Evolutionary conservation across 352 stramenopile species (phyloP).

Genomic region (Phytophthora pseudosyringae): DNA sequence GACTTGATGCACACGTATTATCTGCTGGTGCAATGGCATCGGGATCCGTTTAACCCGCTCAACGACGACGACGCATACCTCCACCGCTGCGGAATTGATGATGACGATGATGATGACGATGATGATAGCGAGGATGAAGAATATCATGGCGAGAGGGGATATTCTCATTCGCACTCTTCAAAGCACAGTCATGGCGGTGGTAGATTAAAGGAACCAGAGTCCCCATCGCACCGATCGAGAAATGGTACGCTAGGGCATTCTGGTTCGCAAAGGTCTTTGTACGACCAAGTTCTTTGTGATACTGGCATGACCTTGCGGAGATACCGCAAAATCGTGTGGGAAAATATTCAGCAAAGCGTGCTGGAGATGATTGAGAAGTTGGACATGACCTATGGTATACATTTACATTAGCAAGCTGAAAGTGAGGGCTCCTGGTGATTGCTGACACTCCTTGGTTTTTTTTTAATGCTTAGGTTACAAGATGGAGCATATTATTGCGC

Average conservation of each 20-base stretch:
- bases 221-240: conserved; percentile 37
- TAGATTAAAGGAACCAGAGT: conserved; percentile 22
- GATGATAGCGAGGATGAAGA: conserved; percentile 63
- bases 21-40: conserved; percentile 90
- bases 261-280: conserved; percentile 43
- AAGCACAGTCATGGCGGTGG: conserved; percentile 18
- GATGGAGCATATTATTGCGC: conserved; percentile 86
- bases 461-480: conserved; percentile 65
- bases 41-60: conserved; percentile 78
- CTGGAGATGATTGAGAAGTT: conserved; percentile 76
- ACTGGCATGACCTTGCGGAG: conserved; percentile 81
- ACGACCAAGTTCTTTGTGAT: conserved; percentile 76
- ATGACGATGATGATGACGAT: conserved; percentile 81
- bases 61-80: conserved; percentile 79
- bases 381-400: conserved; percentile 71
- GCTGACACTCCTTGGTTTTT: conserved; percentile 17
- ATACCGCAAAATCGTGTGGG: conserved; percentile 88
- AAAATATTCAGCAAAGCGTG: conserved; percentile 85
- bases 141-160: conserved; percentile 47
- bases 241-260: conserved; percentile 45
- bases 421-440: neutral
- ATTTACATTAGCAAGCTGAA: neutral
- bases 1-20: conserved; percentile 92
- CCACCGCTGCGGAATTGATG: conserved; percentile 83
- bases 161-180: conserved; percentile 31